Percentiles rank a stretch among this genome's conserved stretches.
These are phyloP conservation scores for Austropuccinia psidii DNA, from an alignment of 1,284 basidiomycete genomes.

Conservation along the genomic window DNA sequence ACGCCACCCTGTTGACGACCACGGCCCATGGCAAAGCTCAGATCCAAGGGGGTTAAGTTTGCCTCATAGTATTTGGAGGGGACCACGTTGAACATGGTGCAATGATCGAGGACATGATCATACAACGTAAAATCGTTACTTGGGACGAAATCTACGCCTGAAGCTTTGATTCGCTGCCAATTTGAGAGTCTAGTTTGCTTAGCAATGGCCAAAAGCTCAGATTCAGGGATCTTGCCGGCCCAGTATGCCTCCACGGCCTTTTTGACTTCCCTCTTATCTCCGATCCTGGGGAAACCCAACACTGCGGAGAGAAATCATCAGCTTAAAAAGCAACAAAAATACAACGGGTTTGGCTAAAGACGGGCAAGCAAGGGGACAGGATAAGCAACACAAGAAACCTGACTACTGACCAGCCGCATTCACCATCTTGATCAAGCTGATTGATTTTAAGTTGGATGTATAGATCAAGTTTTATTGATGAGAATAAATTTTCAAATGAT, in stretches of 20 bases:
- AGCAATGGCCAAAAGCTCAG: conserved; percentile 80
- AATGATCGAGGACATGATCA: conserved; percentile 98
- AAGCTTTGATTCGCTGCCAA: conserved; percentile 80
- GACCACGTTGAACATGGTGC: conserved; percentile 91
- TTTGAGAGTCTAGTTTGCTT: conserved; percentile 81
- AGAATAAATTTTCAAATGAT: too few species aligned
- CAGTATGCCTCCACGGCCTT: conserved; percentile 97
- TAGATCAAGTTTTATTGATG: too few species aligned
- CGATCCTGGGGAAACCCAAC: conserved; percentile 96
- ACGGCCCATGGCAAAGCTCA: conserved; percentile 72
- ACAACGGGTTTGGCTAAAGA: too few species aligned
- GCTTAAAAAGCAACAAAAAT: too few species aligned
- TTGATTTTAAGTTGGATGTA: too few species aligned
- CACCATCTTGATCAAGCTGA: too few species aligned
- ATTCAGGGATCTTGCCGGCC: conserved; percentile 82
- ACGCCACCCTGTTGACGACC: conserved; percentile 82
- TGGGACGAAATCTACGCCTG: conserved; percentile 84
- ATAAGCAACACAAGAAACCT: too few species aligned
- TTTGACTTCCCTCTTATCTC: conserved; percentile 93
- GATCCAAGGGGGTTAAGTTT: conserved; percentile 75
- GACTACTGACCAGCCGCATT: too few species aligned
- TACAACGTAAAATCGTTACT: conserved; percentile 98
- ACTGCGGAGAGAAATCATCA: too few species aligned
- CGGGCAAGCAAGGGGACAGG: too few species aligned
- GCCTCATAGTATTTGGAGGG: conserved; percentile 88